A percentile compares a stretch with the other conserved stretches of the same genome.
These are phyloP conservation scores for Cladosporium halotolerans DNA, from an alignment of 2,329 filamentous ascomycete genomes.

Conservation along the genomic window DNA sequence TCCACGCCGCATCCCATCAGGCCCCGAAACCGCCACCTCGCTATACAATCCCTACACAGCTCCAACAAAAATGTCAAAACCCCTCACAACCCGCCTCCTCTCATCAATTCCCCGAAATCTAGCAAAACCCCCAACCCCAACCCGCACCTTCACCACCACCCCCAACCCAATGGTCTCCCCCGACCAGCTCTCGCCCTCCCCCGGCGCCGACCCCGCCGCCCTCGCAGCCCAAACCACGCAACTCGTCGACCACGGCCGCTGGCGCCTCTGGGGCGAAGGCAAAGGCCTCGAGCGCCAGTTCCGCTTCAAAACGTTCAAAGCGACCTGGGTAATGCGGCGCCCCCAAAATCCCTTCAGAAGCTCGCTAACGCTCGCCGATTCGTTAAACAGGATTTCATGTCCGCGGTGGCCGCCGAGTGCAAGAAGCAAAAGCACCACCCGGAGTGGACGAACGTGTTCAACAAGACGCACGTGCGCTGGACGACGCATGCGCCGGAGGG, in stretches of 20 bases:
- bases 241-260: conserved; percentile 25
- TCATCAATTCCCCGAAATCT: too few relatives aligned
- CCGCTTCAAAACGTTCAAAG: conserved; percentile 34
- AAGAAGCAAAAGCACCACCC: conserved; percentile 65
- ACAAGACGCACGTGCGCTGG: conserved; percentile 65
- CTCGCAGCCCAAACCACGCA: conserved; percentile 19
- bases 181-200: conserved; percentile 18
- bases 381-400: conserved; percentile 73
- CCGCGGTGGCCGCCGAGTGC: conserved; percentile 61
- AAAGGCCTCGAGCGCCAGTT: conserved; percentile 31
- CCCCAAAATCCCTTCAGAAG: too few relatives aligned
- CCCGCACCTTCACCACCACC: conserved; percentile 9
- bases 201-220: conserved; percentile 16
- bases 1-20: background rate
- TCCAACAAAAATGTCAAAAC: background rate
- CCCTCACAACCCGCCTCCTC: background rate
- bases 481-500: conserved; percentile 64
- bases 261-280: conserved; percentile 28
- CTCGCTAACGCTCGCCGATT: too few relatives aligned
- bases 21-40: background rate
- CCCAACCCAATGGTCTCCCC: conserved; percentile 13
- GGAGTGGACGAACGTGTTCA: conserved; percentile 73
- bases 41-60: background rate
- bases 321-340: conserved; percentile 29
- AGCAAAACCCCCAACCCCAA: background rate